Conservation (phyloP, 768 basidiomycete genomes). For the Mycena polygramma region DNA sequence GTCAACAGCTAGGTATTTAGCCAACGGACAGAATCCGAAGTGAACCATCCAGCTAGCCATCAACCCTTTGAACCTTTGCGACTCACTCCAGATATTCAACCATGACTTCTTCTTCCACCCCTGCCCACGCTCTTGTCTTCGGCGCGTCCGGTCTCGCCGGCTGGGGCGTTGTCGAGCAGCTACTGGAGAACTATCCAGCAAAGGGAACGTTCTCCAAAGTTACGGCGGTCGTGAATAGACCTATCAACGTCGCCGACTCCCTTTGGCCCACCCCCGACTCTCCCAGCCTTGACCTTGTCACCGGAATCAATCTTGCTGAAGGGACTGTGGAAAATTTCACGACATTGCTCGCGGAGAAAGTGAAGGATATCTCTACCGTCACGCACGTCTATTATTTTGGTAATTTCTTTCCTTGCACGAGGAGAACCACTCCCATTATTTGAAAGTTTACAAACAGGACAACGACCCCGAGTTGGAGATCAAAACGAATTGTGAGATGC, state of each 20-base stretch:
- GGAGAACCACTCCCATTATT: background rate
- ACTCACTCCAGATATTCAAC: background rate
- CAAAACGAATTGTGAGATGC: slow-evolving; percentile 27
- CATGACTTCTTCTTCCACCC: slow-evolving; percentile 7
- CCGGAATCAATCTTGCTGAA: slow-evolving; percentile 22
- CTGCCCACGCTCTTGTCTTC: slow-evolving; percentile 30
- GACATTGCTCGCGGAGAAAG: slow-evolving; percentile 10
- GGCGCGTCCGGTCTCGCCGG: slow-evolving; percentile 36
- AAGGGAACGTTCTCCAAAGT: slow-evolving; percentile 32
- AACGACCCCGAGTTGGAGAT: slow-evolving; percentile 24
- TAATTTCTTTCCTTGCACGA: background rate
- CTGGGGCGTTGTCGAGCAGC: slow-evolving; percentile 33
- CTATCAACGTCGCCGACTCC: slow-evolving; percentile 27
- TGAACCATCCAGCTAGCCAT: too few species aligned
- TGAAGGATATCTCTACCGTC: slow-evolving; percentile 23
- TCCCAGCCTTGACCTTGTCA: slow-evolving; percentile 21
- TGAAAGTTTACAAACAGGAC: slow-evolving; percentile 27
- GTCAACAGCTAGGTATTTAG: too few species aligned
- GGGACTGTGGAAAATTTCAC: slow-evolving; percentile 26
- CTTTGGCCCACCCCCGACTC: slow-evolving; percentile 26
- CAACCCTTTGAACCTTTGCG: background rate
- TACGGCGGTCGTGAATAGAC: slow-evolving; percentile 31
- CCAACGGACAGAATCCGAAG: too few species aligned
- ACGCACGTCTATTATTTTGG: slow-evolving; percentile 36
- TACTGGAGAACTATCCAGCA: slow-evolving; percentile 29